Base-by-base conservation (phyloP, 2,329 filamentous ascomycete genomes). In the Talaromyces sp. region DNA sequence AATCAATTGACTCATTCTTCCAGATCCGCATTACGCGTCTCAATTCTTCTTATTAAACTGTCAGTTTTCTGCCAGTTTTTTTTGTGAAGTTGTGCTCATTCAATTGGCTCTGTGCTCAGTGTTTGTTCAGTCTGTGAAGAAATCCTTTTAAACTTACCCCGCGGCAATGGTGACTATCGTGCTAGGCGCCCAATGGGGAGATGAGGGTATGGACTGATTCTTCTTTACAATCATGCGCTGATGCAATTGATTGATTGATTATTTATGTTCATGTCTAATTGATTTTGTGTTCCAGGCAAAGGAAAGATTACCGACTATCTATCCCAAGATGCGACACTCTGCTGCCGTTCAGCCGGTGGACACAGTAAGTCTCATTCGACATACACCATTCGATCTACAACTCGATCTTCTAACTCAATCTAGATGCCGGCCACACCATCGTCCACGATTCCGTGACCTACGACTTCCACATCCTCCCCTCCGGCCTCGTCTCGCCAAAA, bases 391-490 rank as follows among this genome's bases (percentile, higher is more conserved):
- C 45, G 17, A 7, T 29, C 47, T 5, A 29, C 47, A 15, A 51
- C 47, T 29, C 47, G 25, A 51, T 29, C 5, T 51, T 51, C 47
- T 51, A 22, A 56, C 29, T 34, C 38, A 7, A 53, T 56, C 17
- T 56, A 59, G 70, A 82, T 71, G 80, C 80, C 65, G 80, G 80
- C 47, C 80, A 82, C 70, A 82, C 80, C 51, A 82, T 82, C 65
- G 80, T 82, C 62, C 79, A 80, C 69, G 75, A 80, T 64, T 73
- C 76, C 58, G 73, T 79, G 64, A 81, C 79, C 58, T 82, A 81
- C 70, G 80, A 82, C 70, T 82, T 82, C 72, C 80, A 82, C 72
- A 81, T 82, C 65, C 76, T 82, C 34, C 80, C 80, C 47, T 79
- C 77, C 29, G 79, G 78, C 60, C 77, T 82, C 60, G 73, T 82